phyloP scores from a whole-genome alignment of 2,329 filamentous ascomycete species.

The Didymella exigua region DNA sequence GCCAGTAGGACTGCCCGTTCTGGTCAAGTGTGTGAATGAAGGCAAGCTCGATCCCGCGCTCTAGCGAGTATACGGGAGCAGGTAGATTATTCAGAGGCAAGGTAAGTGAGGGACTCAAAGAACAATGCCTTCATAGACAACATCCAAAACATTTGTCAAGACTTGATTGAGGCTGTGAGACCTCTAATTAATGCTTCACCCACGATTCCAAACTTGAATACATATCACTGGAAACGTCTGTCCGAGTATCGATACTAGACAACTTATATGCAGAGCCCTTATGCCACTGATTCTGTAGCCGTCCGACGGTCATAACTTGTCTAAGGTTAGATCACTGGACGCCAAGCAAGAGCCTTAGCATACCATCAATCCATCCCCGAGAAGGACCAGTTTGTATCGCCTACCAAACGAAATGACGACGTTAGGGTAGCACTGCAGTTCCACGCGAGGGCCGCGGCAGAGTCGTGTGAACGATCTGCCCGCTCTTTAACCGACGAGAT shows the following conservation, averaged over 20 bases:
- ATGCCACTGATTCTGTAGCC: neutral
- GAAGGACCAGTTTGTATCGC: neutral
- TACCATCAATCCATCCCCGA: neutral
- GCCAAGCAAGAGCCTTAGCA: neutral
- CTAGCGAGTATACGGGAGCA: neutral
- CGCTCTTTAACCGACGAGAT: conserved; percentile 8
- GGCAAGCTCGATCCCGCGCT: neutral
- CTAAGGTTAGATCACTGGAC: neutral
- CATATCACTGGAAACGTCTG: neutral
- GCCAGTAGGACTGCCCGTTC: neutral
- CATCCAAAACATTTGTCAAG: neutral
- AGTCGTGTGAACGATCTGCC: neutral
- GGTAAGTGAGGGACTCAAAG: no score
- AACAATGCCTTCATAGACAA: neutral
- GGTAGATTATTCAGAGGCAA: neutral
- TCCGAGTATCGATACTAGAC: neutral
- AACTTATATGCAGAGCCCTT: neutral
- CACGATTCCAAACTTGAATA: neutral
- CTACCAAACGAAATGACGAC: neutral
- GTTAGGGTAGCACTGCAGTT: neutral
- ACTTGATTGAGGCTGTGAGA: neutral
- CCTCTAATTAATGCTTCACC: neutral
- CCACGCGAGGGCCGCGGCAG: neutral
- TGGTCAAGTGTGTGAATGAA: neutral
- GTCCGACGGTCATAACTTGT: neutral